These are phyloP conservation scores for Paratrypanosoma confusum DNA, from an alignment of 208 protist species.

Conservation along the genomic window DNA sequence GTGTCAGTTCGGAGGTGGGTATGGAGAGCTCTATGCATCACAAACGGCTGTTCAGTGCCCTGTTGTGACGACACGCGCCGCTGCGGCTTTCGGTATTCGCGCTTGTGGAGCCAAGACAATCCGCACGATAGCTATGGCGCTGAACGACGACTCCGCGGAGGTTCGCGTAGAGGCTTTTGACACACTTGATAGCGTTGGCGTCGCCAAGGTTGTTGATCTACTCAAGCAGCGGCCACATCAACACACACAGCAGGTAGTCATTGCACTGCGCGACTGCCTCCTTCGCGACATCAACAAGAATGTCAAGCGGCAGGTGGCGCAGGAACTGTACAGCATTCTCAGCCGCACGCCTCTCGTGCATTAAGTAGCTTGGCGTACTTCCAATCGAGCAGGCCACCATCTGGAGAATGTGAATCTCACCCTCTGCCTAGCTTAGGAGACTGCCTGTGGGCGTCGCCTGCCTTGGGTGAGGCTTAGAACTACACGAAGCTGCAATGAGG, in stretches of 20 bases:
- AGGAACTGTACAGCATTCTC: slow-evolving; percentile 25
- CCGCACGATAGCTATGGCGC: slow-evolving; percentile 37
- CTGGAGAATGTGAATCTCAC: too few species aligned
- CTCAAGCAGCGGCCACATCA: slow-evolving; percentile 20
- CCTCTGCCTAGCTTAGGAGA: too few species aligned
- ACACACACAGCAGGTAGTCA: slow-evolving; percentile 34
- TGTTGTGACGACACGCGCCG: slow-evolving; percentile 17
- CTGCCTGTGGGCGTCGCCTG: too few species aligned
- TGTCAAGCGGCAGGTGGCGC: slow-evolving; percentile 15
- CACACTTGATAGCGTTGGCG: slow-evolving; percentile 29
- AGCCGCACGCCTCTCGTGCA: background rate
- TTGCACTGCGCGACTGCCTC: slow-evolving; percentile 48
- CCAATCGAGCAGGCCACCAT: too few species aligned
- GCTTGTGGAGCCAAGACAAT: slow-evolving; percentile 43
- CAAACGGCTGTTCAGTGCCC: slow-evolving; percentile 33
- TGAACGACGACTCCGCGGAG: slow-evolving; percentile 38
- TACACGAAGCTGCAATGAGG: too few species aligned
- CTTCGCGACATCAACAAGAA: slow-evolving; percentile 29
- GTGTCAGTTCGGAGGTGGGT: slow-evolving; percentile 42
- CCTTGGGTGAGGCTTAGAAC: too few species aligned
- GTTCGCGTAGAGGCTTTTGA: slow-evolving; percentile 49
- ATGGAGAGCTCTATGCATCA: slow-evolving; percentile 50
- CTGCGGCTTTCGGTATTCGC: slow-evolving; percentile 48
- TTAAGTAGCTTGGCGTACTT: too few species aligned
- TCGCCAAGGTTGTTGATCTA: slow-evolving; percentile 18